Percentiles rank a stretch among this genome's conserved stretches.
Evolutionary conservation across 176 grass and related monocot species (phyloP).

Genomic region (Musa beccarii): DNA sequence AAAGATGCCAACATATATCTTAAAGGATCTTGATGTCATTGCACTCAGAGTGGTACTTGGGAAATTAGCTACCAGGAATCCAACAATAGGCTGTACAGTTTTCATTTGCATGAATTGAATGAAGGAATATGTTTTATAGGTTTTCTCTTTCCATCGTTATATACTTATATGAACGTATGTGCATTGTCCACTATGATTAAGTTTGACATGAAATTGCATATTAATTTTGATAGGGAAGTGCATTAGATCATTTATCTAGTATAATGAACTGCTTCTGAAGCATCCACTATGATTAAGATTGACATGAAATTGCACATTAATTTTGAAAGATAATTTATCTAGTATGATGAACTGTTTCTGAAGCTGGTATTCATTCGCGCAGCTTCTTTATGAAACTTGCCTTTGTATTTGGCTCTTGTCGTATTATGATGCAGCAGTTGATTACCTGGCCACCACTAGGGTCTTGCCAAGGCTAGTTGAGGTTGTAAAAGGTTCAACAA

Average conservation of each 20-base stretch:
- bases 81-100: neutral
- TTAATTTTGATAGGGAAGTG: neutral
- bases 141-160: too few relatives aligned
- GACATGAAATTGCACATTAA: neutral
- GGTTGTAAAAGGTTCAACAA: constrained; percentile 92
- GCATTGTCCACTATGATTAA: neutral
- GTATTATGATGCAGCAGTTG: constrained; percentile 73
- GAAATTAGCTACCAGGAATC: neutral
- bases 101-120: too few relatives aligned
- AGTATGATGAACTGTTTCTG: neutral
- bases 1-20: neutral
- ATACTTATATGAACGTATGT: neutral
- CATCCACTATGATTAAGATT: neutral
- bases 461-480: constrained; percentile 85
- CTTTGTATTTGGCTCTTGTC: constrained; percentile 98
- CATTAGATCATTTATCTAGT: neutral
- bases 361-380: constrained; percentile 12
- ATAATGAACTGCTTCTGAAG: neutral
- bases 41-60: neutral
- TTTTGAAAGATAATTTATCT: neutral
- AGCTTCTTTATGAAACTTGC: constrained; percentile 97
- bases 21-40: neutral
- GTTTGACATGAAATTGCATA: neutral
- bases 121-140: too few relatives aligned
- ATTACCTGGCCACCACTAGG: constrained; percentile 85